phyloP scores from a whole-genome alignment of 225 moss, liverwort and hornwort species.

The Polytrichum commune region DNA sequence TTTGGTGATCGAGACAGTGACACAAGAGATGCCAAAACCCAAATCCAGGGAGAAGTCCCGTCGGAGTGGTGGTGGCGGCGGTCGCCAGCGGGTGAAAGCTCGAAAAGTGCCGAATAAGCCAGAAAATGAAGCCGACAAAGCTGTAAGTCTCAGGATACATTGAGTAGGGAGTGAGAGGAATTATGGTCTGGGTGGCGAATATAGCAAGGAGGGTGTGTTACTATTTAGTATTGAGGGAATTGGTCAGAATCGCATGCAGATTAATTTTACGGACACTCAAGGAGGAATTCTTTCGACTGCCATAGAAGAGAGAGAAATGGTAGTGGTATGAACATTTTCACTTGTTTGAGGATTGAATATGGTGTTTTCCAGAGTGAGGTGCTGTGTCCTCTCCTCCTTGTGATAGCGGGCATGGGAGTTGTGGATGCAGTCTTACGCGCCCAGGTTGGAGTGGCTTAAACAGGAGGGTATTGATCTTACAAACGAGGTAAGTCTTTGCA shows the following conservation, averaged over 20 bases:
- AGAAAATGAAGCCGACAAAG: slow-evolving; percentile 35
- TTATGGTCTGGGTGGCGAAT: not conserved
- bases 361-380: slow-evolving; percentile 39
- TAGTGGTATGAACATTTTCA: slow-evolving; percentile 9
- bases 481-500: slow-evolving; percentile 54
- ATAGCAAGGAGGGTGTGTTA: not conserved
- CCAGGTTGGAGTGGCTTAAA: slow-evolving; percentile 90
- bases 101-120: slow-evolving; percentile 30
- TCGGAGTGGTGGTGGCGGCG: slow-evolving; percentile 47
- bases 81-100: slow-evolving; percentile 59
- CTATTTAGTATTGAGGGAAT: slow-evolving; percentile 2
- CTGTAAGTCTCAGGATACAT: slow-evolving; percentile 39
- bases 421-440: slow-evolving; percentile 58
- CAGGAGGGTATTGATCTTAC: slow-evolving; percentile 91
- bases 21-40: slow-evolving; percentile 33
- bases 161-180: slow-evolving; percentile 13
- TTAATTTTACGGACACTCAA: not conserved
- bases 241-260: not conserved
- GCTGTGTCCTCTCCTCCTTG: slow-evolving; percentile 37
- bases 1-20: slow-evolving; percentile 45
- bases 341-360: slow-evolving; percentile 34
- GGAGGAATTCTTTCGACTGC: slow-evolving; percentile 2
- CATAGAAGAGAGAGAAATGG: slow-evolving; percentile 6
- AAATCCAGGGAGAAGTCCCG: slow-evolving; percentile 43
- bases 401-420: slow-evolving; percentile 45